Evolutionary conservation across 2,329 filamentous ascomycete species (phyloP).

Genomic region (Aureobasidium melanogenum): DNA sequence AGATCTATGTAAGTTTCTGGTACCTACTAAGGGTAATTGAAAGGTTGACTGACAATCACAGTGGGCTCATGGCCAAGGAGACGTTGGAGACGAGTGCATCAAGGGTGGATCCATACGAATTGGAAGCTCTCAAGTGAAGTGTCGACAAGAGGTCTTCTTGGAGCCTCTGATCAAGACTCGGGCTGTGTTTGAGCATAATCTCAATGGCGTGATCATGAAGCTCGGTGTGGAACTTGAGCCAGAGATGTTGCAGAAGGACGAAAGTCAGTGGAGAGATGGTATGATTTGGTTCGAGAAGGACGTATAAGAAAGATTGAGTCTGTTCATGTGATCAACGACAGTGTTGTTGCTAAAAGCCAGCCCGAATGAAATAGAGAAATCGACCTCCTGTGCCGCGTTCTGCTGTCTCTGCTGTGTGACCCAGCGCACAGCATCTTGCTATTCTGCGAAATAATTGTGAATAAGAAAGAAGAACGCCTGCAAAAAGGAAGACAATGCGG

Average conservation of each 20-base stretch:
- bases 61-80: background rate
- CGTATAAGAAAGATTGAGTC: background rate
- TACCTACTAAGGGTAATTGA: no score
- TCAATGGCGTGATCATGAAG: background rate
- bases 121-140: background rate
- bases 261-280: slow-evolving; percentile 14
- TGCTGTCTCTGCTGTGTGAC: no score
- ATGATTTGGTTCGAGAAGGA: slow-evolving; percentile 17
- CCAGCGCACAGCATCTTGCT: no score
- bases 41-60: background rate
- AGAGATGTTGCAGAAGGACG: slow-evolving; percentile 10
- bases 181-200: background rate
- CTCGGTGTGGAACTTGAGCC: slow-evolving; percentile 7
- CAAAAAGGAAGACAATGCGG: no score
- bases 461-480: no score
- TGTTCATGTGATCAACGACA: no score
- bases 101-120: background rate
- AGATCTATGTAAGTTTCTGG: background rate
- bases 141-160: background rate
- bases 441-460: no score
- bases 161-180: background rate
- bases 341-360: no score
- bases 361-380: no score
- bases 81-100: background rate
- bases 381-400: no score